These are phyloP conservation scores for Carex kokanica DNA, from an alignment of 176 grass and related monocot genomes.

Conservation along the genomic window DNA sequence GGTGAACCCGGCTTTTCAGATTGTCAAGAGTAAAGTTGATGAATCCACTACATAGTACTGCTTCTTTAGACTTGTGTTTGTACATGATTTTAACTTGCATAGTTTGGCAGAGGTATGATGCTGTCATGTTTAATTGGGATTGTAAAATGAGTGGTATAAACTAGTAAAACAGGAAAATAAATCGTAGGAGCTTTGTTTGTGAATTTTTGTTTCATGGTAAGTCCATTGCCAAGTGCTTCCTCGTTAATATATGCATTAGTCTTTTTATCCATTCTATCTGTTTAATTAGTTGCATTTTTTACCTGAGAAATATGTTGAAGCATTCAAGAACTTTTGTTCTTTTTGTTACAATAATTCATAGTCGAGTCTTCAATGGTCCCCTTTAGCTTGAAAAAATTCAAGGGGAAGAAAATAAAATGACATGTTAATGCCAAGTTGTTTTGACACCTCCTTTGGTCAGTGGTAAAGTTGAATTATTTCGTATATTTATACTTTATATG, in stretches of 20 bases:
- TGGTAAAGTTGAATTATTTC: not conserved
- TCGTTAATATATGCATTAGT: not conserved
- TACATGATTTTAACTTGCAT: not conserved
- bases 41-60: conserved; percentile 40
- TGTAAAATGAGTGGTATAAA: not conserved
- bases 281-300: not conserved
- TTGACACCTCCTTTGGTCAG: not conserved
- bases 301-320: not conserved
- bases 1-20: conserved; percentile 89
- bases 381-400: not conserved
- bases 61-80: not conserved
- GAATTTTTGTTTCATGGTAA: not conserved
- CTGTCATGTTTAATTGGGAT: not conserved
- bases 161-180: not conserved
- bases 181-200: not conserved
- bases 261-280: not conserved
- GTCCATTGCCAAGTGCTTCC: not conserved
- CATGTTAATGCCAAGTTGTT: not conserved
- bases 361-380: not conserved
- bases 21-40: conserved; percentile 72
- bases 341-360: not conserved
- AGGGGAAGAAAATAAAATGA: not conserved
- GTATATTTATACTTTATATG: not conserved
- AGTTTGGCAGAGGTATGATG: not conserved
- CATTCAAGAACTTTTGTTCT: not conserved